phyloP scores from a whole-genome alignment of 2,329 filamentous ascomycete species.

The Phyllosticta citrichinensis region DNA sequence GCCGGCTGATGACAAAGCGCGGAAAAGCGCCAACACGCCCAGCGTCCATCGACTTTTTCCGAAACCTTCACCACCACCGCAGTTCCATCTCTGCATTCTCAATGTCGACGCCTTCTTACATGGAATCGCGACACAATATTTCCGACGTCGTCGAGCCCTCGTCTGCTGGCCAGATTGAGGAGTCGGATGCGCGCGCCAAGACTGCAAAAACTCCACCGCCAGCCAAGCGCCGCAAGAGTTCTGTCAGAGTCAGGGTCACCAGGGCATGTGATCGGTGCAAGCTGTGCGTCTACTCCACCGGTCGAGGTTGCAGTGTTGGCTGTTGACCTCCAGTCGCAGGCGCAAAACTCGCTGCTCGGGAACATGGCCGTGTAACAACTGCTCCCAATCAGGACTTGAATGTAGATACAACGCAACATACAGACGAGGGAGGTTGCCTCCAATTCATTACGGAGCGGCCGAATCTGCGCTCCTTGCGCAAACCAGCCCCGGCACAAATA shows the following conservation, averaged over 20 bases:
- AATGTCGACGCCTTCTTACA: not conserved
- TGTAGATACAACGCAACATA: slow-evolving; percentile 45
- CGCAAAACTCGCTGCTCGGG: slow-evolving; percentile 30
- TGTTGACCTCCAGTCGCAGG: slow-evolving; percentile 13
- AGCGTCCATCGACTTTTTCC: not conserved
- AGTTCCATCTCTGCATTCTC: not conserved
- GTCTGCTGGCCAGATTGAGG: not conserved
- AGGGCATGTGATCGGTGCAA: slow-evolving; percentile 41
- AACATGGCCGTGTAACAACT: slow-evolving; percentile 25
- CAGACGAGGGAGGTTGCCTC: slow-evolving; percentile 36
- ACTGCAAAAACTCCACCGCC: not conserved
- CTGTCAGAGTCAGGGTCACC: slow-evolving; percentile 34
- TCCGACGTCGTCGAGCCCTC: not conserved
- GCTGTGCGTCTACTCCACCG: slow-evolving; percentile 25
- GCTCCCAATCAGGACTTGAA: slow-evolving; percentile 21
- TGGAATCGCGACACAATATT: not conserved
- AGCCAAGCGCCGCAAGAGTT: slow-evolving; percentile 23
- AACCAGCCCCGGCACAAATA: slow-evolving; percentile 7
- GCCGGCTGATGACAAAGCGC: not conserved
- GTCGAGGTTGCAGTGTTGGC: not conserved
- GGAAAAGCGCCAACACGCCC: not conserved
- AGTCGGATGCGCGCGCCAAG: not conserved
- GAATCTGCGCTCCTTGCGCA: not conserved
- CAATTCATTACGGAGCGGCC: slow-evolving; percentile 26
- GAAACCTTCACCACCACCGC: not conserved